These are phyloP conservation scores for Camelina hispida DNA, from an alignment of 345 rosid species.

Conservation along the genomic window DNA sequence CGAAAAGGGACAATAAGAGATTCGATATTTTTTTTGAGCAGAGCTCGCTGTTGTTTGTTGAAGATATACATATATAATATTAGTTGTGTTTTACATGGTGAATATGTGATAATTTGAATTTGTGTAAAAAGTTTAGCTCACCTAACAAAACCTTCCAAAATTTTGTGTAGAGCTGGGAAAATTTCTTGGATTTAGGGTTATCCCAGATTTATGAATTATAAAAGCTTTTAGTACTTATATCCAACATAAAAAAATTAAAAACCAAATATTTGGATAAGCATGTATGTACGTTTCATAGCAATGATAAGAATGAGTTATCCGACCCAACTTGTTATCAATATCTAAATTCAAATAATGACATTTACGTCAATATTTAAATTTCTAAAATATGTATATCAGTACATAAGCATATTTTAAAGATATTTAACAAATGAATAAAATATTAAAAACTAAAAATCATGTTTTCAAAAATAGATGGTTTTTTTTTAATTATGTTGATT, in stretches of 20 bases:
- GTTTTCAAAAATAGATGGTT: neutral
- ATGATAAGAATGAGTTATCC: neutral
- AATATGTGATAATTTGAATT: neutral
- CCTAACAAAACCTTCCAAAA: neutral
- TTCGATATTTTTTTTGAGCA: slow-evolving; percentile 8
- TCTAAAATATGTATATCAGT: neutral
- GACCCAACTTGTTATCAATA: neutral
- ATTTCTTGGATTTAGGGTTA: neutral
- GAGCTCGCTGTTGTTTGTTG: neutral
- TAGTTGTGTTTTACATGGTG: neutral
- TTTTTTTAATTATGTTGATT: neutral
- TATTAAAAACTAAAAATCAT: neutral
- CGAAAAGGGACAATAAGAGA: neutral
- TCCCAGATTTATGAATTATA: neutral
- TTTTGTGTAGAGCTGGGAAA: neutral
- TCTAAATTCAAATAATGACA: neutral
- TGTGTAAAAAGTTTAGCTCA: neutral
- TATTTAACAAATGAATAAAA: neutral
- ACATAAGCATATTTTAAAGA: neutral
- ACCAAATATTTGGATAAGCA: neutral
- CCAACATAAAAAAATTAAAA: too few species aligned
- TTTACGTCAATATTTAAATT: neutral
- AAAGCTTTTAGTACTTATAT: neutral
- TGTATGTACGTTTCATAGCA: neutral
- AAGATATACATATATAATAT: neutral